Evolutionary conservation across 192 early-diverging fungal species (phyloP).

Genomic region (Linnemannia schmuckeri): DNA sequence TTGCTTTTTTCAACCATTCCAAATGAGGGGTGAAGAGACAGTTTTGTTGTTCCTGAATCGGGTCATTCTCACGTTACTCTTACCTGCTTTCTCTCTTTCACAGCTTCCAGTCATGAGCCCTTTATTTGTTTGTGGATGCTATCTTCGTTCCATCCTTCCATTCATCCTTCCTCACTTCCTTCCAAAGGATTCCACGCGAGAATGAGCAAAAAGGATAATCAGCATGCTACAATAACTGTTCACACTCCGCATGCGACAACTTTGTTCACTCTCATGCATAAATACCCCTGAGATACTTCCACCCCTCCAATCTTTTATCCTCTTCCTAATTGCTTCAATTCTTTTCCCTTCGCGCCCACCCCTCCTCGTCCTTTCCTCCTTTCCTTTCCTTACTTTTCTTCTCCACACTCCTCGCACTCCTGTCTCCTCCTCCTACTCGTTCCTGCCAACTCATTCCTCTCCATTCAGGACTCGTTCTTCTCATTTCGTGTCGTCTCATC

Average conservation of each 20-base stretch:
- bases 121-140: not conserved
- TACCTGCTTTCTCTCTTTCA: not conserved
- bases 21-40: not conserved
- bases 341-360: not conserved
- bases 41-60: not conserved
- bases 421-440: not conserved
- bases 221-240: not conserved
- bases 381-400: not conserved
- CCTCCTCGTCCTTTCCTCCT: not conserved
- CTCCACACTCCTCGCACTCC: not conserved
- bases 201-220: not conserved
- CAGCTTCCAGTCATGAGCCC: not conserved
- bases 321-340: not conserved
- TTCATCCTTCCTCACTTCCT: not conserved
- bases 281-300: not conserved
- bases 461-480: not conserved
- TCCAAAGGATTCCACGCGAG: not conserved
- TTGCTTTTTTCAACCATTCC: not conserved
- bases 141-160: not conserved
- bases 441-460: conserved; percentile 10
- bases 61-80: not conserved
- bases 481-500: not conserved
- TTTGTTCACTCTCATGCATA: not conserved
- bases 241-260: not conserved
- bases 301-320: not conserved